Percentiles rank a stretch among this genome's conserved stretches.
Conservation (phyloP, 768 basidiomycete species). For the Leccinum variicolor region DNA sequence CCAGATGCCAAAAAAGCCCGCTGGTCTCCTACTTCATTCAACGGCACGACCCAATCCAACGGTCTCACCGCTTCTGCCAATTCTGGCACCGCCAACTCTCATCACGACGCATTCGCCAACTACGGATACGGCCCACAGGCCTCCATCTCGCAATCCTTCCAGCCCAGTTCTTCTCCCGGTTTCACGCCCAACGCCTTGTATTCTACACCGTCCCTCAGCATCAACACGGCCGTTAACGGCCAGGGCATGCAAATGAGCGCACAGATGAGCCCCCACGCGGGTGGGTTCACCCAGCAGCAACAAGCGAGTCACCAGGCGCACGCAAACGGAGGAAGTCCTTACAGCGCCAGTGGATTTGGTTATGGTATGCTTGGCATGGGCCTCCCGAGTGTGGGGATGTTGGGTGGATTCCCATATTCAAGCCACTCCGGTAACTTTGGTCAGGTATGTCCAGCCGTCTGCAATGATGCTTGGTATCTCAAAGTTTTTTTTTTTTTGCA, state of each 20-base stretch:
- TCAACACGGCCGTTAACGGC: constrained; percentile 56
- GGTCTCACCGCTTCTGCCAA: constrained; percentile 37
- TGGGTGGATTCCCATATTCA: constrained; percentile 69
- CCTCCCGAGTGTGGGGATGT: constrained; percentile 68
- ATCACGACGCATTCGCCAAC: constrained; percentile 76
- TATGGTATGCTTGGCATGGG: constrained; percentile 84
- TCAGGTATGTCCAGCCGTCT: constrained; percentile 42
- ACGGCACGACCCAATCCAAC: constrained; percentile 31
- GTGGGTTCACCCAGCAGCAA: constrained; percentile 49
- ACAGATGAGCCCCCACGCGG: constrained; percentile 69
- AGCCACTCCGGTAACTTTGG: constrained; percentile 68
- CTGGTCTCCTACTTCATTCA: constrained; percentile 71
- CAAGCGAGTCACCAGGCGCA: constrained; percentile 32
- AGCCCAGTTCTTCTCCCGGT: constrained; percentile 40
- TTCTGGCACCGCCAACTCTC: constrained; percentile 35
- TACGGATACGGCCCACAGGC: constrained; percentile 84
- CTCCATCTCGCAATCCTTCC: constrained; percentile 55
- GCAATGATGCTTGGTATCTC: background rate
- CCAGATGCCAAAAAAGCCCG: constrained; percentile 89
- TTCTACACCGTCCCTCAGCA: constrained; percentile 65
- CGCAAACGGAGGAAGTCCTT: constrained; percentile 48
- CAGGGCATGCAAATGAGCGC: constrained; percentile 43
- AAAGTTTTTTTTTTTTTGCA: constrained; percentile 43
- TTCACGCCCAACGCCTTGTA: constrained; percentile 64
- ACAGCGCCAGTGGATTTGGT: constrained; percentile 49